A percentile compares a stretch with the other conserved stretches of the same genome.
Conservation (phyloP, 805 yeast genomes). For the Nakazawaea wyomingensis region DNA sequence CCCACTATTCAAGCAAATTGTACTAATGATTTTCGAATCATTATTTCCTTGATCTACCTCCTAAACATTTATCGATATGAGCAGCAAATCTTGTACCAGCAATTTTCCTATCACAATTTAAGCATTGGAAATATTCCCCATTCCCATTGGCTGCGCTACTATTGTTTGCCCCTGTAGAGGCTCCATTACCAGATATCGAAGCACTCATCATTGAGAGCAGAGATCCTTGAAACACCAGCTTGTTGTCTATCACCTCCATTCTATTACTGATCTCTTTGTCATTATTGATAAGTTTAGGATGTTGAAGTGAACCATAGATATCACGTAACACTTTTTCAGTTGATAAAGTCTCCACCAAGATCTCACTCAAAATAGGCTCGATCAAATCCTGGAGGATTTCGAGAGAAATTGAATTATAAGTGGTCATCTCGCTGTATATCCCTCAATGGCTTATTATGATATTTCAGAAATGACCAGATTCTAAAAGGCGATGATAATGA, state of each 20-base stretch:
- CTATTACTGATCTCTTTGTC: constrained; percentile 24
- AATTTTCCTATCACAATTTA: constrained; percentile 77
- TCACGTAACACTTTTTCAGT: constrained; percentile 26
- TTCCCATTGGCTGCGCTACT: constrained; percentile 7
- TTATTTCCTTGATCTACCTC: constrained; percentile 55
- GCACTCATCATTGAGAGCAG: not conserved
- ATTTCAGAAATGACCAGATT: too few relatives aligned
- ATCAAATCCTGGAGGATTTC: constrained; percentile 28
- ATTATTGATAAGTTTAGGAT: constrained; percentile 24
- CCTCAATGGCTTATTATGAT: constrained; percentile 2
- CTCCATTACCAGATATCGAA: constrained; percentile 9
- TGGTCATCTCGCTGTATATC: constrained; percentile 17
- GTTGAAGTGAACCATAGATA: constrained; percentile 23
- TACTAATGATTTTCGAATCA: not conserved
- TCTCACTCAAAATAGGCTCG: constrained; percentile 28
- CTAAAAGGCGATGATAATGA: too few relatives aligned
- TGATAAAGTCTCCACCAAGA: constrained; percentile 24
- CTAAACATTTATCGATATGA: constrained; percentile 85
- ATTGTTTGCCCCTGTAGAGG: constrained; percentile 10
- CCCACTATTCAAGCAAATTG: too few relatives aligned
- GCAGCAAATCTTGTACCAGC: constrained; percentile 92
- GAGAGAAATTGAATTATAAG: constrained; percentile 26
- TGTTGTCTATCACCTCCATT: constrained; percentile 23
- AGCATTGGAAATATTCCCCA: constrained; percentile 61
- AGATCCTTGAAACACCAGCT: not conserved